Evolutionary conservation across 495 filamentous ascomycete species (phyloP), one percentile per base, ranked within the genome.

Genomic region (Jackrogersella multiformis): DNA sequence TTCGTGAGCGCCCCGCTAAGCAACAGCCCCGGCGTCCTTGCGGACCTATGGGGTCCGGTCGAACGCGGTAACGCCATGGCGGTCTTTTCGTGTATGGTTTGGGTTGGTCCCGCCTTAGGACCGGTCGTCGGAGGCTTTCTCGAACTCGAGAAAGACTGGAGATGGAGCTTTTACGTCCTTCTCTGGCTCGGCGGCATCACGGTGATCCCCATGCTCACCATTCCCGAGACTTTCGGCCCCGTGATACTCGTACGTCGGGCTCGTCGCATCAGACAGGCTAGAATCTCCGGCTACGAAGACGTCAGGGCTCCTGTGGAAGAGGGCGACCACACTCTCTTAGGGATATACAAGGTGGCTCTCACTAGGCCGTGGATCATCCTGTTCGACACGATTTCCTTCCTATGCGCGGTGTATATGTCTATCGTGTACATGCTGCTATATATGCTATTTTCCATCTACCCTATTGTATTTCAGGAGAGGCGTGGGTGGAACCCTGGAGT

Each of bases 171-270:
- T 58, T 81, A 82, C 57, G 80, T 82, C 42, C 69, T 81, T 4
- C 73, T 83, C 54, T 83, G 78, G 79, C 70, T 85, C 4, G 78
- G 70, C 5, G 79, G 69, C 44, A 66, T 35, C 54, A 73, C 77
- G 0, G 70, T 70, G 6, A n/a, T 81, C 5, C 56, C 83, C 6
- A 77, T 85, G 73, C 72, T 82, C 42, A 82, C 80, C 16, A 78
- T 82, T 8, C 90, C 91, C 6, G 90, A 93, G 75, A 93, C 91
- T 0, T 93, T 92, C 65, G 86, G 54, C 8, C 70, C 77, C 20
- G 81, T 85, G 24, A 78, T 92, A 21, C 78, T 93, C 38, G 82
- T 87, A 55, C 73, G 80, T 39, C 89, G 90, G 61, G 91, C 91
- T 9, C 76, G 62, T 16, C 78, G 48, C 77, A 82, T 67, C 73